These are phyloP conservation scores for Schwanniomyces etchellsii DNA, from an alignment of 1,139 yeast species.

Conservation along the genomic window DNA sequence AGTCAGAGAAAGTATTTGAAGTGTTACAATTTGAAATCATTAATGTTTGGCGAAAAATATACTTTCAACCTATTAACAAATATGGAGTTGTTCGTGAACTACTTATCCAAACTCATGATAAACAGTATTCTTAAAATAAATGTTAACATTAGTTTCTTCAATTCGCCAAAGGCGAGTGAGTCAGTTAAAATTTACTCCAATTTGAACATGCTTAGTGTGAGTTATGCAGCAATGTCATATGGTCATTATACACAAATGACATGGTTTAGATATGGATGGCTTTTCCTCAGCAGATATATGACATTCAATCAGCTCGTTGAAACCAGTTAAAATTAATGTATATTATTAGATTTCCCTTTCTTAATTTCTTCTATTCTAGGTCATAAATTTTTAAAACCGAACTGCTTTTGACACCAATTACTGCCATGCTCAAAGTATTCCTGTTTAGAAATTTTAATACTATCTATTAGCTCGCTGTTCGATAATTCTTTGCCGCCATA, in stretches of 20 bases:
- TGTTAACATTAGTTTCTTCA: constrained; percentile 38
- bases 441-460: constrained; percentile 60
- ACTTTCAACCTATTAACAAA: constrained; percentile 45
- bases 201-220: constrained; percentile 52
- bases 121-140: constrained; percentile 30
- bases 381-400: constrained; percentile 51
- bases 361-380: constrained; percentile 1
- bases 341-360: constrained; percentile 1
- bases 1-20: constrained; percentile 11
- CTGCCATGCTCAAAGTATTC: constrained; percentile 87
- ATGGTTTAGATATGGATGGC: constrained; percentile 94
- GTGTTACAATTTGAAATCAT: constrained; percentile 38
- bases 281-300: constrained; percentile 68
- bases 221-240: constrained; percentile 70
- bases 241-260: constrained; percentile 91
- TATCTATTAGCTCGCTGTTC: constrained; percentile 43
- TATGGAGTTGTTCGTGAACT: constrained; percentile 35
- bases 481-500: constrained; percentile 46
- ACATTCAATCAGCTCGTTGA: constrained; percentile 62
- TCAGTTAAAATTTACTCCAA: constrained; percentile 44
- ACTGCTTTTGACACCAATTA: constrained; percentile 71
- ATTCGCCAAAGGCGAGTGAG: constrained; percentile 13
- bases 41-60: constrained; percentile 47
- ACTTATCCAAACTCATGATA: constrained; percentile 25
- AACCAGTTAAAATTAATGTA: constrained; percentile 5